A percentile compares a stretch with the other conserved stretches of the same genome.
These are phyloP conservation scores for Podaxis sp. DNA, from an alignment of 768 basidiomycete species.

Conservation along the genomic window DNA sequence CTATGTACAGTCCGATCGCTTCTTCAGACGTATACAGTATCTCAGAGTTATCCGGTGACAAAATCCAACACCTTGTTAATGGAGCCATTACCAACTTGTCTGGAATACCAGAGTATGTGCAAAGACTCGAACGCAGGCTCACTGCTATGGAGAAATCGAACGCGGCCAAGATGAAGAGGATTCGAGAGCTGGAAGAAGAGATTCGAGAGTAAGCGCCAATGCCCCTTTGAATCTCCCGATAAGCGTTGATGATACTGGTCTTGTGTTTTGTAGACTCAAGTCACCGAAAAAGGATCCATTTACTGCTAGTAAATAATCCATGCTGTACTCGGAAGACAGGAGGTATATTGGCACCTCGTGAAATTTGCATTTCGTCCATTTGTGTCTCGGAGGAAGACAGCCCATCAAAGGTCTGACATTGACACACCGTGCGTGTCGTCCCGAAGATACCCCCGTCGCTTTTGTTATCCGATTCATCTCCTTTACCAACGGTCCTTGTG, in stretches of 20 bases:
- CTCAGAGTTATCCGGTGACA: background rate
- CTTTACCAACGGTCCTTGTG: too few species aligned
- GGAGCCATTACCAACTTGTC: background rate
- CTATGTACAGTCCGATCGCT: too few species aligned
- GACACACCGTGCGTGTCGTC: too few species aligned
- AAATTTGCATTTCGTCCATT: too few species aligned
- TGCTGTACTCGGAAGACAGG: too few species aligned
- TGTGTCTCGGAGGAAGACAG: too few species aligned
- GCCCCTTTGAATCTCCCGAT: background rate
- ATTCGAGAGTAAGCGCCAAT: conserved; percentile 23
- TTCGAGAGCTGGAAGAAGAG: conserved; percentile 28
- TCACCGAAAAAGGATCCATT: background rate
- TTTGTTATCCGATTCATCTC: too few species aligned
- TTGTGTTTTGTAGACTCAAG: background rate
- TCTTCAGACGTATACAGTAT: too few species aligned
- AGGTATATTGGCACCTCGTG: too few species aligned
- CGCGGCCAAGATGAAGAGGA: conserved; percentile 31
- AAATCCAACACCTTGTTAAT: background rate
- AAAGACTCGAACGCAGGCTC: conserved; percentile 38
- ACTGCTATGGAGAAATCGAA: conserved; percentile 35
- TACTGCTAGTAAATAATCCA: too few species aligned
- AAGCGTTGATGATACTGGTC: background rate
- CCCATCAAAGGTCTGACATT: too few species aligned
- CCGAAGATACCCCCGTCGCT: too few species aligned
- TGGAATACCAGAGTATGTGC: conserved; percentile 26